These are phyloP conservation scores for Blastobotrys peoriensis DNA, from an alignment of 805 yeast genomes.

Conservation along the genomic window DNA sequence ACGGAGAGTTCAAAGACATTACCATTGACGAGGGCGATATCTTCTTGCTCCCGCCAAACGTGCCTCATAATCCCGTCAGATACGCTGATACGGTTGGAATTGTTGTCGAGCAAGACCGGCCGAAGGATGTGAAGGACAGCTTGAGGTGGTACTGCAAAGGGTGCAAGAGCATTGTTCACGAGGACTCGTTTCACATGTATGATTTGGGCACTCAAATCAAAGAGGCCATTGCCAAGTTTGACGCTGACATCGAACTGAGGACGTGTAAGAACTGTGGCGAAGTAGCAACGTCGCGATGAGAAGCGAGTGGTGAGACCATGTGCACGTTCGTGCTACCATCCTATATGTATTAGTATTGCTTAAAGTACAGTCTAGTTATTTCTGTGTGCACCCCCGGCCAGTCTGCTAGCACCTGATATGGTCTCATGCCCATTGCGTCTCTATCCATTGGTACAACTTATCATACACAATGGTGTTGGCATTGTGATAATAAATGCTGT, in stretches of 20 bases:
- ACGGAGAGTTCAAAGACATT: conserved; percentile 68
- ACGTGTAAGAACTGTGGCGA: conserved; percentile 75
- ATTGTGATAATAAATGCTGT: conserved; percentile 71
- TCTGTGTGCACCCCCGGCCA: too few relatives aligned
- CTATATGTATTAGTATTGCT: background rate
- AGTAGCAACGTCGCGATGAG: conserved; percentile 21
- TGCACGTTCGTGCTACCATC: background rate
- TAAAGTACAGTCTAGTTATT: conserved; percentile 1
- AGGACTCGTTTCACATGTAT: conserved; percentile 61
- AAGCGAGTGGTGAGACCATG: too few relatives aligned
- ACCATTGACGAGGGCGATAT: conserved; percentile 79
- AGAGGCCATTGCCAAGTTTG: conserved; percentile 69
- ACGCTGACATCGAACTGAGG: conserved; percentile 52
- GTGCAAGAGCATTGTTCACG: conserved; percentile 62
- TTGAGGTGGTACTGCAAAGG: conserved; percentile 82
- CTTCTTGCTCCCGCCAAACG: conserved; percentile 73
- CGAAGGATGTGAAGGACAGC: conserved; percentile 60
- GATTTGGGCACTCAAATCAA: conserved; percentile 91
- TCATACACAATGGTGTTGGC: conserved; percentile 70
- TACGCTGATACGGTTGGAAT: conserved; percentile 81
- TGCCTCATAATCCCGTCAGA: conserved; percentile 87
- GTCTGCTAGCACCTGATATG: background rate
- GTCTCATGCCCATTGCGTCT: too few relatives aligned
- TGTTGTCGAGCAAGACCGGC: conserved; percentile 90
- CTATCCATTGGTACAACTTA: conserved; percentile 64